A percentile compares a stretch with the other conserved stretches of the same genome.
phyloP scores from a whole-genome alignment of 805 yeast genomes.

The Lachancea lanzarotensis region DNA sequence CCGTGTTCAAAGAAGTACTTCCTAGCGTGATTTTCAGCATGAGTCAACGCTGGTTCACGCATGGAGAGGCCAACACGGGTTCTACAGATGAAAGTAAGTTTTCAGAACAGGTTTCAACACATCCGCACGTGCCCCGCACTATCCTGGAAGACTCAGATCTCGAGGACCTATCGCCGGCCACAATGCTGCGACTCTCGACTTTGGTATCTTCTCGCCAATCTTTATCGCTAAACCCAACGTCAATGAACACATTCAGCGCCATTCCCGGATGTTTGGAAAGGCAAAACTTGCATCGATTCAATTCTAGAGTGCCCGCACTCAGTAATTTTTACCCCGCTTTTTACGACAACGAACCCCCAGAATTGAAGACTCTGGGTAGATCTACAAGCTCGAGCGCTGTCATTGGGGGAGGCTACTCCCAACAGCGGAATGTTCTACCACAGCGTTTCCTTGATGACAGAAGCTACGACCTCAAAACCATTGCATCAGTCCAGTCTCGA shows the following conservation, averaged over 20 bases:
- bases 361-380: conserved; percentile 6
- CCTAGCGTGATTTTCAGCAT: conserved; percentile 32
- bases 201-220: conserved; percentile 75
- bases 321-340: conserved; percentile 18
- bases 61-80: conserved; percentile 12
- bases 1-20: conserved; percentile 30
- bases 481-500: conserved; percentile 29
- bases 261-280: conserved; percentile 32
- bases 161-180: conserved; percentile 53
- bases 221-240: conserved; percentile 58
- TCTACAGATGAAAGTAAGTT: conserved; percentile 2
- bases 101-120: conserved; percentile 5
- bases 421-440: conserved; percentile 24
- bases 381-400: conserved; percentile 3
- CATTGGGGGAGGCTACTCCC: conserved; percentile 4
- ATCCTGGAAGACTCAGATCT: conserved; percentile 25
- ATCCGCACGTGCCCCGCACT: conserved; percentile 11
- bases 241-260: conserved; percentile 35
- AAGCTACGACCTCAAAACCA: conserved; percentile 22
- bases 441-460: conserved; percentile 19
- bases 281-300: conserved; percentile 29
- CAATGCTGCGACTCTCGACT: conserved; percentile 58
- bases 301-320: conserved; percentile 29
- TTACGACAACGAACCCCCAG: conserved; percentile 3
- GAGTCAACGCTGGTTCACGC: conserved; percentile 30